These are phyloP conservation scores for Helichrysum umbraculigerum DNA, from an alignment of 129 eudicot genomes.

Conservation along the genomic window DNA sequence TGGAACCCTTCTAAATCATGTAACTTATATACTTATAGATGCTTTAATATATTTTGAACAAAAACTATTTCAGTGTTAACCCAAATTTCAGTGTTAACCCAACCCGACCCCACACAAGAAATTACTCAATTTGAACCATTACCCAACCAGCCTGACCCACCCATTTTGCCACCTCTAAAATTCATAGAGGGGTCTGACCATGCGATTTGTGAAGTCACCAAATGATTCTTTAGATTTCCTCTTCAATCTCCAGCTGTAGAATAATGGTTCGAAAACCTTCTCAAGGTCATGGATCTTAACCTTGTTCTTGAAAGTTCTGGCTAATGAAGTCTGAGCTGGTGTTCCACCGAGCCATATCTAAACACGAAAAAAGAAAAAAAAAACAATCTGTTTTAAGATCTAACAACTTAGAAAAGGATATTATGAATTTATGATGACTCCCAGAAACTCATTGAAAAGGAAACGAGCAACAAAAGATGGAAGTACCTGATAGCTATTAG, in stretches of 20 bases:
- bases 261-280: conserved; percentile 90
- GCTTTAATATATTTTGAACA: neutral
- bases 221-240: conserved; percentile 86
- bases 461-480: neutral
- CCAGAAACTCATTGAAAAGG: neutral
- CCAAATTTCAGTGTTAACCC: no score
- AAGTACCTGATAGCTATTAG: conserved; percentile 96
- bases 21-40: neutral
- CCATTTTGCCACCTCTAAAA: conserved; percentile 14
- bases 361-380: neutral
- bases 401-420: neutral
- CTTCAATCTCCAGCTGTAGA: conserved; percentile 74
- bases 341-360: conserved; percentile 99
- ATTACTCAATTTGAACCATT: neutral
- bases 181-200: conserved; percentile 44
- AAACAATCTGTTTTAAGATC: neutral
- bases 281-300: conserved; percentile 91
- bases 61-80: neutral
- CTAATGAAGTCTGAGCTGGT: conserved; percentile 75
- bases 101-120: neutral
- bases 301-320: conserved; percentile 75
- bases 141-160: neutral
- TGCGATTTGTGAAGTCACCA: conserved; percentile 84
- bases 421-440: neutral
- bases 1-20: neutral